Percentiles rank a stretch among this genome's conserved stretches.
Conservation (phyloP, 176 grass and related monocot genomes). For the Cocos nucifera region DNA sequence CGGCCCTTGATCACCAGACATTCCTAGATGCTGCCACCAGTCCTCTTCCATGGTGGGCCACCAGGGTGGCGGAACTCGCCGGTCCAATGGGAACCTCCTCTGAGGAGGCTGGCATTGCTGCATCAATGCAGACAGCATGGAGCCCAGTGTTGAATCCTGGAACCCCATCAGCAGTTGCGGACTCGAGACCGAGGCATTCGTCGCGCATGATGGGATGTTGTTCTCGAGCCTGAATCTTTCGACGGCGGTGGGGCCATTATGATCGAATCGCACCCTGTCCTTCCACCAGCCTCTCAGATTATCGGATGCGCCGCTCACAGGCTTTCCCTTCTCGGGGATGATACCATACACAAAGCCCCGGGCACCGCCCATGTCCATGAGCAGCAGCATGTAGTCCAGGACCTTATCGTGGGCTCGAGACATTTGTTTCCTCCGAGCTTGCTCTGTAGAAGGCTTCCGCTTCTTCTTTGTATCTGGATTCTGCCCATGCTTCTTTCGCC, state of each 20-base stretch:
- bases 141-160: slow-evolving; percentile 4
- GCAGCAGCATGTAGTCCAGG: not conserved
- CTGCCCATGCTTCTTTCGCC: too few relatives aligned
- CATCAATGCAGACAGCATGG: slow-evolving; percentile 1
- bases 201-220: not conserved
- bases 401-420: not conserved
- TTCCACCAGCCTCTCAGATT: slow-evolving; percentile 8
- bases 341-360: slow-evolving; percentile 5
- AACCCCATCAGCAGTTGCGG: not conserved
- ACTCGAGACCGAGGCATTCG: not conserved
- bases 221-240: not conserved
- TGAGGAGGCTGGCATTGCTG: slow-evolving; percentile 4
- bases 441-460: not conserved
- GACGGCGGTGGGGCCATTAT: not conserved
- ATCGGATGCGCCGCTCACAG: slow-evolving; percentile 3
- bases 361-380: not conserved
- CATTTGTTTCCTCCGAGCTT: slow-evolving; percentile 1
- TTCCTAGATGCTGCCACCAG: not conserved
- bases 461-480: too few relatives aligned
- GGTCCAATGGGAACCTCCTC: not conserved
- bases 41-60: not conserved
- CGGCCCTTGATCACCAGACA: not conserved
- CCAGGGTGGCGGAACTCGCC: not conserved
- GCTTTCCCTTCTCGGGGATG: slow-evolving; percentile 6
- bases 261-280: slow-evolving; percentile 5